These are phyloP conservation scores for Boletus insuetus DNA, from an alignment of 768 basidiomycete genomes.

Conservation along the genomic window DNA sequence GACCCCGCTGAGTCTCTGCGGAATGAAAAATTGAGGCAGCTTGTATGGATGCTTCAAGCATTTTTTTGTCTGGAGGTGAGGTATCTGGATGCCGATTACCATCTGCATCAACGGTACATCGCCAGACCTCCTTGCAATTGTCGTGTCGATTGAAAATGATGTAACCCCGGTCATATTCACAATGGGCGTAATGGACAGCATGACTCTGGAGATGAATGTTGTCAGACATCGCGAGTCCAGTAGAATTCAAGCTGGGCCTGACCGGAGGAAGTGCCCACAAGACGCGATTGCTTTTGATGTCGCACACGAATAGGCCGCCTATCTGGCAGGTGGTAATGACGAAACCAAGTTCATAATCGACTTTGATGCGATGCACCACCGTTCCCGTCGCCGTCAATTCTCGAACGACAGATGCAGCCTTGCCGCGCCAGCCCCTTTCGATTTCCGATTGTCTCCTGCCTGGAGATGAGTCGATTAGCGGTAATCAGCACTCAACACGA, in stretches of 20 bases:
- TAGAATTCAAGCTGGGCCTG: conserved; percentile 16
- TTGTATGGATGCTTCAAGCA: conserved; percentile 19
- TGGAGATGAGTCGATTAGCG: conserved; percentile 26
- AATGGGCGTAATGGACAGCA: conserved; percentile 49
- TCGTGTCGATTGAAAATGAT: conserved; percentile 64
- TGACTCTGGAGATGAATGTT: conserved; percentile 5
- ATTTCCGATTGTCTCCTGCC: conserved; percentile 46
- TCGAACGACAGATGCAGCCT: conserved; percentile 39
- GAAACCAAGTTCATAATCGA: conserved; percentile 60
- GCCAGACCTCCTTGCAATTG: conserved; percentile 70
- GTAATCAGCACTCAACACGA: not conserved
- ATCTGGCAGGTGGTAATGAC: conserved; percentile 53
- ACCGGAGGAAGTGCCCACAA: conserved; percentile 68
- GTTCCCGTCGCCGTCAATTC: conserved; percentile 34
- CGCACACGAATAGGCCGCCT: conserved; percentile 60
- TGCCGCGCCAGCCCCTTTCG: conserved; percentile 54
- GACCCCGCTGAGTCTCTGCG: conserved; percentile 36
- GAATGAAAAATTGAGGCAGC: conserved; percentile 17
- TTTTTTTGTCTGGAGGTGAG: conserved; percentile 35
- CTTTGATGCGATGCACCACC: conserved; percentile 70
- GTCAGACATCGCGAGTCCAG: not conserved
- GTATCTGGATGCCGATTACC: conserved; percentile 16
- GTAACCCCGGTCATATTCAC: conserved; percentile 71
- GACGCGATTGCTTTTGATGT: conserved; percentile 44
- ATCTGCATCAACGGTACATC: conserved; percentile 38